Evolutionary conservation across 306 rosid genomes (phyloP), one percentile per base, ranked within the genome.

Genomic region (Rosa multiflora): DNA sequence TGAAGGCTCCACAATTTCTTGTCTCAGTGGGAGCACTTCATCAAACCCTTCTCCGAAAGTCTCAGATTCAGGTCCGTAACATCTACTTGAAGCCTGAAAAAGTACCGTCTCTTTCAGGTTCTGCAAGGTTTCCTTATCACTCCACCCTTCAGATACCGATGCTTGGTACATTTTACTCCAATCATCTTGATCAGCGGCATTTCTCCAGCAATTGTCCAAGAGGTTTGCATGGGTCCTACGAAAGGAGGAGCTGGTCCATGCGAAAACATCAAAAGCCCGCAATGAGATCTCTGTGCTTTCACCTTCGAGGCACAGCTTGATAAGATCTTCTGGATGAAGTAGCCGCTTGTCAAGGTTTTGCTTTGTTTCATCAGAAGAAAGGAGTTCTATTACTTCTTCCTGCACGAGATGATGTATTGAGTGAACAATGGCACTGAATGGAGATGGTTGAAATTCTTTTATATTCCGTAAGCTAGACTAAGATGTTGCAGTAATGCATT

Each of bases 141-240:
- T 83, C 99, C 99, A 92, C 48, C 99, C 99, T 86, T 88, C 93
- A 12, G 82, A 83, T 4, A n/a, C 43, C 29, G 82, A 91, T 21
- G 87, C 80, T 83, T 90, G 90, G 74, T 86, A 85, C 23, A 95
- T 83, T 78, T 76, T 63, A 78, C 83, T 88, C 99, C 98, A 95
- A 75, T 93, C 88, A 17, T 95, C 96, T 79, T 83, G 88, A 78
- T 89, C 85, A 1, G 91, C 91, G 56, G 95, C 99, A 48, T 87
- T 95, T 88, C 81, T 95, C 98, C 99, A 93, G 85, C 97, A 91
- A 77, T 91, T 91, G 81, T 93, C 97, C 85, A 95, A 75, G 59
- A 95, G 97, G 46, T 87, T 90, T 76, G 87, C 73, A 70, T 88
- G 89, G 73, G 55, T 84, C 81, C 83, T 79, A 2, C 96, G 94